Evolutionary conservation across 129 eudicot genomes (phyloP), one percentile per base, ranked within the genome.

Genomic region (Arctium minus): DNA sequence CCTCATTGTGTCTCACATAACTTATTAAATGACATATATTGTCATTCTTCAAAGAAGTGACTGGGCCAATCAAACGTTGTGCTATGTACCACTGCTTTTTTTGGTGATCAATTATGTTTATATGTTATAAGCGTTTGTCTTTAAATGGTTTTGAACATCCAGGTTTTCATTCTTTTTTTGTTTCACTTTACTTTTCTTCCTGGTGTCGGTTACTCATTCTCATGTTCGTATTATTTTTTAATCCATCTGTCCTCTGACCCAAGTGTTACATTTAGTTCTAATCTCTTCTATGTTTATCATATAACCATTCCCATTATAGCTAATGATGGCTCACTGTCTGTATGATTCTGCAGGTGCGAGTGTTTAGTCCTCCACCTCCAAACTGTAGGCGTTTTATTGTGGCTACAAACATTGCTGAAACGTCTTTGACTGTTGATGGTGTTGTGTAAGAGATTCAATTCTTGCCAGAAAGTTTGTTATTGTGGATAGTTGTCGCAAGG

Each of bases 401-500:
- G 86, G 88, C 99, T 27, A 96, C 99, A 75, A 96, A 96, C 83
- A 93, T 96, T 73, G 99, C 99, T 76, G 99, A 96, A 86, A 96
- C 99, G 36, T 96, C 99, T 83, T 87, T 96, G 97, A 96, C 99
- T 32, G 99, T 96, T 65, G 99, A 96, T 75, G 98, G 99, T 79
- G 99, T 96, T 72, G 99, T 89, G 95, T 96, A 89, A 94, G 97
- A 74, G 17, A 78, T 78, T 71, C 56, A 7, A 72, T 44, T 42
- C 73, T 40, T 79, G 80, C 42, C 48, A 83, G 29, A 74, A 33
- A 33, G 53, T 69, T 46, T 56, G 11, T 32, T 30, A 31, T 56
- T 68, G 44, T 60, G 67, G 67, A 60, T 17, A 60, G 27, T 60
- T 60, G 67, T 60, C 29, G 29, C 2, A 60, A 60, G 68, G 68